Percentiles rank a stretch among this genome's conserved stretches.
Evolutionary conservation across 179 eudicot genomes (phyloP).

Genomic region (Corrigiola litoralis): DNA sequence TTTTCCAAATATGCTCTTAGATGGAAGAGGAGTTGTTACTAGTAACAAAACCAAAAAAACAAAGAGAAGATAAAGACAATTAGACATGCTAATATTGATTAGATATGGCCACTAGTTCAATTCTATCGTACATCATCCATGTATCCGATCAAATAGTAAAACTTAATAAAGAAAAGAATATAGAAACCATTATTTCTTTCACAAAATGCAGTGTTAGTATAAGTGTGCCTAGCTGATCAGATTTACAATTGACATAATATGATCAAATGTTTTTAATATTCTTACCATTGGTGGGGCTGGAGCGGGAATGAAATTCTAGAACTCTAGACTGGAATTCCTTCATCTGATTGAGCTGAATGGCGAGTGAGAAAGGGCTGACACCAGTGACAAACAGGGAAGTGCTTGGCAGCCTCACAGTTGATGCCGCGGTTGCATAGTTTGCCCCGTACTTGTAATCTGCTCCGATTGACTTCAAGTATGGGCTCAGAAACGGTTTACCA

Average conservation of each 20-base stretch:
- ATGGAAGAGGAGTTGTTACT: conserved; percentile 55
- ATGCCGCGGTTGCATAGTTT: conserved; percentile 80
- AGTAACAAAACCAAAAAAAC: not conserved
- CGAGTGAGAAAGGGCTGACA: conserved; percentile 75
- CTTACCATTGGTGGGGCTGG: conserved; percentile 18
- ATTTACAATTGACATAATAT: no score
- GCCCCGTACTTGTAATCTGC: conserved; percentile 71
- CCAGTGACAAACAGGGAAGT: conserved; percentile 76
- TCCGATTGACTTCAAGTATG: conserved; percentile 80
- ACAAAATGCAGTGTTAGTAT: no score
- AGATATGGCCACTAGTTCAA: no score
- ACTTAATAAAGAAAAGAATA: no score
- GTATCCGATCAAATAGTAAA: no score
- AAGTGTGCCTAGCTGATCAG: no score
- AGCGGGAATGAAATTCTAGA: conserved; percentile 29
- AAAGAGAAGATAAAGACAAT: no score
- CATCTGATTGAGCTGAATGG: conserved; percentile 78
- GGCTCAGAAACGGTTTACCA: conserved; percentile 73
- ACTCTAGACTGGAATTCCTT: conserved; percentile 55
- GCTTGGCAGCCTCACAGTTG: conserved; percentile 61
- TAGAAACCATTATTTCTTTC: no score
- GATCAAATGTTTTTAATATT: not conserved
- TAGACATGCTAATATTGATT: no score
- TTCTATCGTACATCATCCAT: no score
- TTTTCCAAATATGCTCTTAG: conserved; percentile 52